phyloP scores from a whole-genome alignment of 495 filamentous ascomycete species.

The Xylaria castorea region DNA sequence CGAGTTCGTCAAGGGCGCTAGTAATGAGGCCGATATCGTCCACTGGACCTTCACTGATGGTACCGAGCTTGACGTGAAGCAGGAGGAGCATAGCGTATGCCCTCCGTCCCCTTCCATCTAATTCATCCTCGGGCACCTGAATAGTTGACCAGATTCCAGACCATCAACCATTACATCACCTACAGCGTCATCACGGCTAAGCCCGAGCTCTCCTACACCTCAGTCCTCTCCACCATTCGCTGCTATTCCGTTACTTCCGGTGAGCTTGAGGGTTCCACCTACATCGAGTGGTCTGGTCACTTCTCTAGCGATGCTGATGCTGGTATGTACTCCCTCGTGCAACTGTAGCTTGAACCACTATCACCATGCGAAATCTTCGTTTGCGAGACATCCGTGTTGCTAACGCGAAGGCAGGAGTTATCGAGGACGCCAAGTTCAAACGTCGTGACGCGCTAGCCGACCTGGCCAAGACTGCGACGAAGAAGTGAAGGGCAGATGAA shows the following conservation, averaged over 20 bases:
- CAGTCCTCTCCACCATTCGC: slow-evolving; percentile 67
- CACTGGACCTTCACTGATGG: slow-evolving; percentile 72
- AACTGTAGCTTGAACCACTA: neutral
- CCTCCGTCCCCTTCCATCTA: slow-evolving; percentile 17
- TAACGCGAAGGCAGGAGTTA: slow-evolving; percentile 56
- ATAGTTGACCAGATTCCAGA: slow-evolving; percentile 45
- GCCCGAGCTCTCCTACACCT: slow-evolving; percentile 64
- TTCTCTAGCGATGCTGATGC: slow-evolving; percentile 73
- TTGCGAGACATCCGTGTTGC: slow-evolving; percentile 32
- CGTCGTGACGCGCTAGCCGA: slow-evolving; percentile 70
- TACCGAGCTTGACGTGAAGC: slow-evolving; percentile 68
- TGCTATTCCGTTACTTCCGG: slow-evolving; percentile 66
- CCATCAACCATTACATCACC: slow-evolving; percentile 73
- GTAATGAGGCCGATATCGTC: slow-evolving; percentile 66
- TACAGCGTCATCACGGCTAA: slow-evolving; percentile 69
- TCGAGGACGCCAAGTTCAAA: slow-evolving; percentile 76
- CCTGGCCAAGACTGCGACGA: slow-evolving; percentile 60
- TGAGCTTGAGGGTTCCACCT: slow-evolving; percentile 64
- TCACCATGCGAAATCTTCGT: neutral
- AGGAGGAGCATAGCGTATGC: slow-evolving; percentile 71
- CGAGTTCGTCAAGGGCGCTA: slow-evolving; percentile 63
- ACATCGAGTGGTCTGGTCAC: slow-evolving; percentile 67
- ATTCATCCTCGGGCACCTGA: neutral
- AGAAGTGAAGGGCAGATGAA: slow-evolving; percentile 50
- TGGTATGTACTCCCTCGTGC: slow-evolving; percentile 50